Base-by-base conservation (phyloP, 495 filamentous ascomycete species). In the Articulospora tetracladia region DNA sequence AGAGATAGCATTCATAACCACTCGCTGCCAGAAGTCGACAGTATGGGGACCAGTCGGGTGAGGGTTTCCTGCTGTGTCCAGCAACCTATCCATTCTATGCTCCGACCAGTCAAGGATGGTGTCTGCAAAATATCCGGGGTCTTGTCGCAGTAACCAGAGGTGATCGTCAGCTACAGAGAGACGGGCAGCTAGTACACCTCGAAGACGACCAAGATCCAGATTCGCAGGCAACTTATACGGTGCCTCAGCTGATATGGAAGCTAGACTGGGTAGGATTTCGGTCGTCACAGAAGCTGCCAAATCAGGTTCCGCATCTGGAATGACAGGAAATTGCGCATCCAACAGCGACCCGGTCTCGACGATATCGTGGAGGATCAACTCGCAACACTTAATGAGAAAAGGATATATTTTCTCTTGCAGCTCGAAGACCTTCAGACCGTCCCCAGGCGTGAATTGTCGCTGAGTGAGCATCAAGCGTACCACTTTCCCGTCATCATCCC, bases 81-180 rank as follows among this genome's bases (percentile, higher is more conserved):
- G 53, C 19, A 77, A 12, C 17, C 63, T 55, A 39, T 77, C 74
- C 46, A 69, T 66, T 8, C 72, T 64, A 63, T 82, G 77, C 23
- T 80, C 77, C 25, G 65, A 71, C n/a, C 55, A 64, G 2, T 80
- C 73, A n/a, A 39, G 53, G 1, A 80, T 15, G 4, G 58, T 30
- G 10, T 71, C 65, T 3, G 70, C 66, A 53, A 81, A 82, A 61
- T 81, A 82, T 3, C 62, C 55, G 0, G 79, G 77, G 66, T 83
- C 78, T 63, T 81, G 77, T 28, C 80, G 71, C 53, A 82, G 63
- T 1, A 63, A 53, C 72, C 74, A 76, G 7, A 81, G 44, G 54
- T 80, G 74, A 65, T 83, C 77, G 51, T 77, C 72, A 3, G 15
- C 39, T 4, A 71, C 71, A 23, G 69, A 68, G 6, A 68, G 65